phyloP scores from a whole-genome alignment of 495 filamentous ascomycete genomes.

The Aspergillus bridgeri region DNA sequence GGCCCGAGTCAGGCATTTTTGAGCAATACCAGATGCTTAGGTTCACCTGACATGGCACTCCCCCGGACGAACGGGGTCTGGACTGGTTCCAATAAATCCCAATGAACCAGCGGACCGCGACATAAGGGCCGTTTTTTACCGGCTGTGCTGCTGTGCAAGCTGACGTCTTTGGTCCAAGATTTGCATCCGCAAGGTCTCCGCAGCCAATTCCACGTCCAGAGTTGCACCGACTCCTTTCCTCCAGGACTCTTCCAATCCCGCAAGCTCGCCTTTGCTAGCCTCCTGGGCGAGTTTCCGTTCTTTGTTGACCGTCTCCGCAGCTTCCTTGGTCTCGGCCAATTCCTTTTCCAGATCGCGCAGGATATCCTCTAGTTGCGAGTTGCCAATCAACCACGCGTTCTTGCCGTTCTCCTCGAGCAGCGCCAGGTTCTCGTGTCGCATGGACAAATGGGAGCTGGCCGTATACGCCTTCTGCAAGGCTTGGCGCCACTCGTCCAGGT shows the following conservation, averaged over 20 bases:
- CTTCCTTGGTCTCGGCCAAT: conserved; percentile 59
- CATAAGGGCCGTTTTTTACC: conserved; percentile 15
- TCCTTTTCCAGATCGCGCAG: conserved; percentile 73
- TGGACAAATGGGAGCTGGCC: conserved; percentile 60
- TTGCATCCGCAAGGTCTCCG: conserved; percentile 64
- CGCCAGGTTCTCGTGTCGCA: conserved; percentile 64
- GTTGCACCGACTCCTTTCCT: conserved; percentile 64
- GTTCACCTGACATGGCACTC: background rate
- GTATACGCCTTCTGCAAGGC: conserved; percentile 54
- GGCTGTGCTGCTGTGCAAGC: conserved; percentile 35
- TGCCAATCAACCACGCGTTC: conserved; percentile 87
- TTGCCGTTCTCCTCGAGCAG: conserved; percentile 78
- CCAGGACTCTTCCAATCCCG: conserved; percentile 69
- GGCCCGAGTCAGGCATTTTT: background rate
- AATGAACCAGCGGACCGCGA: background rate
- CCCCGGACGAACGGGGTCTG: background rate
- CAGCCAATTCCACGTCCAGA: conserved; percentile 72
- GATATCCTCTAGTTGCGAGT: conserved; percentile 71
- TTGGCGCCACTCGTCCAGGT: conserved; percentile 38
- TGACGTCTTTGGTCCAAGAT: conserved; percentile 53
- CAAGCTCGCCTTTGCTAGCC: conserved; percentile 62
- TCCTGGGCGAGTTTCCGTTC: conserved; percentile 69
- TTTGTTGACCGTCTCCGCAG: conserved; percentile 68
- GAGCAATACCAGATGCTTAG: background rate
- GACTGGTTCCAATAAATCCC: background rate